phyloP scores from a whole-genome alignment of 495 filamentous ascomycete genomes.

The Tuber borchii region DNA sequence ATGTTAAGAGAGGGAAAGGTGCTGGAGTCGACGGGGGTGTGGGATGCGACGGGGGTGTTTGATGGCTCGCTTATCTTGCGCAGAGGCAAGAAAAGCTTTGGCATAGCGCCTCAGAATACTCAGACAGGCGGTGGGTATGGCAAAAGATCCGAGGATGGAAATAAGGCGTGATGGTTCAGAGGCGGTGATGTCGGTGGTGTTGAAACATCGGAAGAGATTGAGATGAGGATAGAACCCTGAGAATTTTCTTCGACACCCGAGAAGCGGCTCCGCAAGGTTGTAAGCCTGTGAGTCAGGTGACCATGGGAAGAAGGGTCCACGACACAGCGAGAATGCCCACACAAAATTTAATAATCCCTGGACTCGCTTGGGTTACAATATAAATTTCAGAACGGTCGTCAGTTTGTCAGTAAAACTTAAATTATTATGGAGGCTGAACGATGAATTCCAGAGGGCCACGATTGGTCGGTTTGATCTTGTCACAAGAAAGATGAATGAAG shows the following conservation, averaged over 20 bases:
- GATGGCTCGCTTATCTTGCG: constrained; percentile 1
- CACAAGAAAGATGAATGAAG: no score
- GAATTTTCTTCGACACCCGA: neutral
- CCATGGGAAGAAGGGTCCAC: neutral
- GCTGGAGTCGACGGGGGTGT: neutral
- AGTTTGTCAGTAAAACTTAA: no score
- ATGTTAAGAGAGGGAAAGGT: neutral
- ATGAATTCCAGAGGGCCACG: no score
- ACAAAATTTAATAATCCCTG: no score
- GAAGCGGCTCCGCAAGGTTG: neutral
- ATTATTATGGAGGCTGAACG: no score
- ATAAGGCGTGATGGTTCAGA: neutral
- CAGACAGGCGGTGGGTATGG: neutral
- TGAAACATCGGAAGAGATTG: neutral
- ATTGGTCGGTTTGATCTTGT: no score
- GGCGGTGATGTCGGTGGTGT: neutral
- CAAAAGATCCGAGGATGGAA: neutral
- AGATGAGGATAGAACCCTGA: neutral
- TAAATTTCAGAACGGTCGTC: no score
- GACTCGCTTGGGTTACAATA: no score
- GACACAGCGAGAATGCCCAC: no score
- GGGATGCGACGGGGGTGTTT: neutral
- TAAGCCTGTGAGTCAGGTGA: neutral
- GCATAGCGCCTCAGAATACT: neutral
- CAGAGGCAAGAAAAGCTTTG: neutral